Base-by-base conservation (phyloP, 108 stramenopile species). In the Discostella stelligeroides region DNA sequence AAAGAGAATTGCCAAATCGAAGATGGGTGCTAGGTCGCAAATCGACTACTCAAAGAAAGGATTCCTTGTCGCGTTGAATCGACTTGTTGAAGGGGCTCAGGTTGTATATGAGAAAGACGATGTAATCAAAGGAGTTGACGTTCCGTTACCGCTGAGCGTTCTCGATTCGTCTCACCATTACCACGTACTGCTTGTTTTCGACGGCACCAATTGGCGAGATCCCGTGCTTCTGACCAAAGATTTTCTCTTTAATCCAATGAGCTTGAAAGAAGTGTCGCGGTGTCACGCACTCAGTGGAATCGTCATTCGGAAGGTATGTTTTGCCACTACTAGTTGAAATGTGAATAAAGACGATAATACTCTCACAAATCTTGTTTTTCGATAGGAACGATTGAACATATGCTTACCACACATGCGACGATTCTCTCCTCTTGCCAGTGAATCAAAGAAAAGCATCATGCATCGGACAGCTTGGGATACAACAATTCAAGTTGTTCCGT, bases 391-490 rank as follows among this genome's bases (percentile, higher is more conserved):
- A 0, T 43, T 75, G 13, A 65, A 72, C 29, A 68, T 80, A 4
- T 59, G 66, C 23, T 54, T 48, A 0, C 43, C 75, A 11, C 51
- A 42, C n/a, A 42, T 42, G 47, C 17, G 18, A 30, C 63, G 50
- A 25, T 27, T 41, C 15, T 55, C 25, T 13, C 28, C 50, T 53
- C 34, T 45, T 54, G n/a, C 60, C 10, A 45, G 39, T 24, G 75
- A 54, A 34, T 29, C 46, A 7, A 47, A 70, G 21, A 70, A 40
- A 21, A 37, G 15, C 27, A 67, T 51, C 5, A 7, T 39, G 56
- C 62, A 30, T n/a, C 28, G 72, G 40, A 80, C 79, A 47, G 73
- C 79, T 27, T 80, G 79, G 79, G 79, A 80, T 48, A 45, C 68
- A 38, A 70, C 68, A 4, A 80, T 80, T 56, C 38, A 38, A 17